These are phyloP conservation scores for Solanum raphanifolium DNA, from an alignment of 257 asterid species.

Conservation along the genomic window DNA sequence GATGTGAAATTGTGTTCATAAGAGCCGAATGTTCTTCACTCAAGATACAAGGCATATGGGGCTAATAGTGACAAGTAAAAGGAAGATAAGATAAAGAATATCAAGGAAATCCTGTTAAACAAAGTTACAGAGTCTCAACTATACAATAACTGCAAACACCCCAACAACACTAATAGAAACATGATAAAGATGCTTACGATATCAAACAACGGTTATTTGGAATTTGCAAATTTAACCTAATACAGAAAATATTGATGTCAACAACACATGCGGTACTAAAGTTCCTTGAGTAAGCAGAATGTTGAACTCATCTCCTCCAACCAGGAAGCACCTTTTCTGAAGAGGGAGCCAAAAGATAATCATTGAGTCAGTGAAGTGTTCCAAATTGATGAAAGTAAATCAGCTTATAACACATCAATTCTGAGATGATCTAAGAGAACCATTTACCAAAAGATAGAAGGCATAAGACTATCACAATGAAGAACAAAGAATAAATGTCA, in stretches of 20 bases:
- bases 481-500: background rate
- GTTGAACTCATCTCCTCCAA: conserved; percentile 68
- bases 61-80: background rate
- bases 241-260: background rate
- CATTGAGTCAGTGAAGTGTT: background rate
- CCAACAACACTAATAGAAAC: background rate
- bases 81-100: background rate
- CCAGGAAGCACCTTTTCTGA: conserved; percentile 82
- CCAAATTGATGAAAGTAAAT: background rate
- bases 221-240: background rate
- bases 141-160: background rate
- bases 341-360: background rate
- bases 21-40: background rate
- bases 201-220: background rate
- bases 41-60: background rate
- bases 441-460: background rate
- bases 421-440: background rate
- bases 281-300: conserved; percentile 4
- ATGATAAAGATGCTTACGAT: background rate
- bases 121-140: background rate
- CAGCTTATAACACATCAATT: background rate
- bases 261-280: background rate
- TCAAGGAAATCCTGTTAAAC: background rate
- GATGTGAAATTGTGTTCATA: background rate
- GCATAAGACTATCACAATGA: background rate